Percentiles rank a stretch among this genome's conserved stretches.
phyloP scores from a whole-genome alignment of 306 rosid species.

The Ormosia emarginata region DNA sequence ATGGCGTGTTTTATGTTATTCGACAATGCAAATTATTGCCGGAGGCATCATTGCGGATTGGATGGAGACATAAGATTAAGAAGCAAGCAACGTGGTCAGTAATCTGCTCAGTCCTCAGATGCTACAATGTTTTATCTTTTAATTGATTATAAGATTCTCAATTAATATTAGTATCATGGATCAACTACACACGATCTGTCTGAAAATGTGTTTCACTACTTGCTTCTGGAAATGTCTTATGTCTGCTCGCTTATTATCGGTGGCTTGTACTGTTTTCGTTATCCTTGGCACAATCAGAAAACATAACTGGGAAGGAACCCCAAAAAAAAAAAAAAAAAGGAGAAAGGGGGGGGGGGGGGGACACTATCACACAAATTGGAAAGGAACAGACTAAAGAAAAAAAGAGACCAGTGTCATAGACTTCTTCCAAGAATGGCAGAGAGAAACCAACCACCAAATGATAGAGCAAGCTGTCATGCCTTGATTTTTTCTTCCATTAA shows the following conservation, averaged over 20 bases:
- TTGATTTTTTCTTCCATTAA: too few species aligned
- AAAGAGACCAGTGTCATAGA: too few species aligned
- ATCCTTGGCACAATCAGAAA: background rate
- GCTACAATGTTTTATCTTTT: background rate
- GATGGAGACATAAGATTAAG: constrained; percentile 27
- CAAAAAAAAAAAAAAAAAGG: too few species aligned
- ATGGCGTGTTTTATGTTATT: background rate
- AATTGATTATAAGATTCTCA: constrained; percentile 11
- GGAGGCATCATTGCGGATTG: constrained; percentile 14
- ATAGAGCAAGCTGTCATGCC: too few species aligned
- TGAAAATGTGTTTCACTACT: background rate
- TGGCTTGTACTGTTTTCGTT: background rate
- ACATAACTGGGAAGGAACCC: background rate
- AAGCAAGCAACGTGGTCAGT: constrained; percentile 41
- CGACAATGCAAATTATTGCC: constrained; percentile 6
- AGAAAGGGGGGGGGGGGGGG: background rate
- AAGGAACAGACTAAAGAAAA: too few species aligned
- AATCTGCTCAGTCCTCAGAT: constrained; percentile 11
- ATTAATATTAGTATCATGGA: background rate
- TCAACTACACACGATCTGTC: constrained; percentile 11
- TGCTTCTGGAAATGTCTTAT: background rate
- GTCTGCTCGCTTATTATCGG: background rate
- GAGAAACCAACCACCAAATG: too few species aligned
- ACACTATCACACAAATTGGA: background rate
- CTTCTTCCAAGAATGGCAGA: too few species aligned